Conservation (phyloP, 2,329 filamentous ascomycete species). For the Exophiala sp. region DNA sequence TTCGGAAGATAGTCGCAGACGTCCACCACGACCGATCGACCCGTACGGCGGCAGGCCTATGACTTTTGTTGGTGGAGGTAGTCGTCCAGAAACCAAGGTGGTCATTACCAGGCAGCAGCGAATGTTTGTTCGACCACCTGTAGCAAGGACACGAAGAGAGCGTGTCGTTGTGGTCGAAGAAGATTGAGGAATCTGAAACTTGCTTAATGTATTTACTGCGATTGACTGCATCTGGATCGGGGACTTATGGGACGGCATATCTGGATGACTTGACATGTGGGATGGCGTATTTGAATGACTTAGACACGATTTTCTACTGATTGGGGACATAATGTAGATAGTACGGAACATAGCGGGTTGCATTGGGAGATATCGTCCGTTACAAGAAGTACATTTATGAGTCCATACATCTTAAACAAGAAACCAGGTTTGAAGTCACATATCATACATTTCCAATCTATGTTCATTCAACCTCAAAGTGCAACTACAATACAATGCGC, state of each 20-base stretch:
- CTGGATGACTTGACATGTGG: too few relatives aligned
- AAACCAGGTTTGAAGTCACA: too few relatives aligned
- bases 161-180: slow-evolving; percentile 35
- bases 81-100: slow-evolving; percentile 18
- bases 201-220: too few relatives aligned
- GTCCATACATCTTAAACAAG: too few relatives aligned
- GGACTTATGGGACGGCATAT: neutral
- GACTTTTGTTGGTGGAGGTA: slow-evolving; percentile 22
- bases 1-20: slow-evolving; percentile 3
- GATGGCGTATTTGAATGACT: too few relatives aligned
- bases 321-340: too few relatives aligned
- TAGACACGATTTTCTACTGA: too few relatives aligned
- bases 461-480: neutral
- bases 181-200: slow-evolving; percentile 2
- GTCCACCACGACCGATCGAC: slow-evolving; percentile 9
- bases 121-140: slow-evolving; percentile 36
- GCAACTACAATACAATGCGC: too few relatives aligned
- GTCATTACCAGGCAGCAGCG: slow-evolving; percentile 18
- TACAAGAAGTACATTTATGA: too few relatives aligned
- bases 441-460: too few relatives aligned
- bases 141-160: slow-evolving; percentile 54
- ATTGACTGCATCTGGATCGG: neutral
- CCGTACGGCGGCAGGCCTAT: slow-evolving; percentile 17
- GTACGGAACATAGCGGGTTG: too few relatives aligned
- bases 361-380: too few relatives aligned